phyloP scores from a whole-genome alignment of 23 red algal genomes.

The Agarophyton chilense region DNA sequence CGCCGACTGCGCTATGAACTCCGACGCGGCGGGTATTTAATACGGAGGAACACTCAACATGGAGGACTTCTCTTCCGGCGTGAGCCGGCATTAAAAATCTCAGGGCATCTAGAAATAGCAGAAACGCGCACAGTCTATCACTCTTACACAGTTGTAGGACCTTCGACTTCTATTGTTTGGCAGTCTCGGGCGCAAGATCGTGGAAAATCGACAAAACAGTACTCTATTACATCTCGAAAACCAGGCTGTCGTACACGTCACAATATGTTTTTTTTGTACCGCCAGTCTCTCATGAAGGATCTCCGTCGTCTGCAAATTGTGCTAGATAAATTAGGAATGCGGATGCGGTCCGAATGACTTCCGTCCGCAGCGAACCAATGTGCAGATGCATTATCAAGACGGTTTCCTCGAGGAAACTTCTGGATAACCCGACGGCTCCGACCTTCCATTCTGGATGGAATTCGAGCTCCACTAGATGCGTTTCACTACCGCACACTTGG shows the following conservation, averaged over 20 bases:
- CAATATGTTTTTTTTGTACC: constrained; percentile 14
- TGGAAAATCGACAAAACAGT: too few species aligned
- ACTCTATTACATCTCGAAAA: constrained; percentile 45
- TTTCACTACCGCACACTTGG: neutral
- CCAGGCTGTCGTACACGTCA: constrained; percentile 24
- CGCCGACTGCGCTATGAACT: constrained; percentile 1
- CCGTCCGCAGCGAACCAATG: constrained; percentile 6
- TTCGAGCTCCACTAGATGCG: neutral
- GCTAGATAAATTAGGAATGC: neutral
- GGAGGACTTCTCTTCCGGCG: neutral
- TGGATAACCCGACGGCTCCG: constrained; percentile 33
- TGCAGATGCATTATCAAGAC: constrained; percentile 6
- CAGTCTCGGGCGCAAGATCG: neutral
- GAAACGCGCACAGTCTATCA: constrained; percentile 2
- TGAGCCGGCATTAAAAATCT: neutral
- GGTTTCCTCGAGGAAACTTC: constrained; percentile 5
- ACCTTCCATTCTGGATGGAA: constrained; percentile 30
- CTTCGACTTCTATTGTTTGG: neutral
- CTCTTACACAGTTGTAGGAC: constrained; percentile 14
- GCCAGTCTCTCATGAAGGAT: constrained; percentile 23
- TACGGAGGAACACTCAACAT: constrained; percentile 15
- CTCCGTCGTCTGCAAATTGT: neutral
- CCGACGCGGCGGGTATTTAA: constrained; percentile 24
- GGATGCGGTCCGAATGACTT: neutral
- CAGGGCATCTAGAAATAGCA: constrained; percentile 38